Conservation (phyloP, 352 stramenopile genomes). For the Phytophthora agathidicida region DNA sequence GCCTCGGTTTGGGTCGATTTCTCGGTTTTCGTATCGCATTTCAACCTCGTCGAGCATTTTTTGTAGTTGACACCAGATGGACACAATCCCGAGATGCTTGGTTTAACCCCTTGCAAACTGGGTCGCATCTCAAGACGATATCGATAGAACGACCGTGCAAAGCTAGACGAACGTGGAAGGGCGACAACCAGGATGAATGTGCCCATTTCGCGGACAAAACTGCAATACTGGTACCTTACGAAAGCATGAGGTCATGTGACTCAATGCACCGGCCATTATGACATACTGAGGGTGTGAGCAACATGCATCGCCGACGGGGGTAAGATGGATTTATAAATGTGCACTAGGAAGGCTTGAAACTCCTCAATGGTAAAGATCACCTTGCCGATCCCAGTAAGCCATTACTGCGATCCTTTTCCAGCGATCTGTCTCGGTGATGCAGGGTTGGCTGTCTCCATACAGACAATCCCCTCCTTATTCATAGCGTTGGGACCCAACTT, state of each 20-base stretch:
- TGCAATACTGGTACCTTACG: constrained; percentile 3
- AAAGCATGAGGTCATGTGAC: background rate
- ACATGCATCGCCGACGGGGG: no score
- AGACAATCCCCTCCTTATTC: no score
- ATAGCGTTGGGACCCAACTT: no score
- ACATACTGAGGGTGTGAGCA: background rate
- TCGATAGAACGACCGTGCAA: constrained; percentile 7
- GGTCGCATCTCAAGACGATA: constrained; percentile 16
- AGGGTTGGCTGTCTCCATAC: background rate
- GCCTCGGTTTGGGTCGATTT: background rate
- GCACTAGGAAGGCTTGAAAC: no score
- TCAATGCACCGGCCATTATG: background rate
- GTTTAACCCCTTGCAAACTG: constrained; percentile 22
- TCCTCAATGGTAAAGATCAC: background rate
- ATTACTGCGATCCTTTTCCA: constrained; percentile 13
- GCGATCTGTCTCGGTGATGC: constrained; percentile 18
- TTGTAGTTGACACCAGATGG: constrained; percentile 24
- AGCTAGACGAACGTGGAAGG: constrained; percentile 1
- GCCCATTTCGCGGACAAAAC: constrained; percentile 9
- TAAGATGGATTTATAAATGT: background rate
- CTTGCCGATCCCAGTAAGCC: background rate
- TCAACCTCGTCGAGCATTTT: constrained; percentile 2
- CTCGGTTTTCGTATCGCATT: constrained; percentile 14
- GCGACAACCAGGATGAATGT: constrained; percentile 30
- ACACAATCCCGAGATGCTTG: constrained; percentile 8